phyloP scores from a whole-genome alignment of 176 grass and related monocot species.

The Leersia perrieri region DNA sequence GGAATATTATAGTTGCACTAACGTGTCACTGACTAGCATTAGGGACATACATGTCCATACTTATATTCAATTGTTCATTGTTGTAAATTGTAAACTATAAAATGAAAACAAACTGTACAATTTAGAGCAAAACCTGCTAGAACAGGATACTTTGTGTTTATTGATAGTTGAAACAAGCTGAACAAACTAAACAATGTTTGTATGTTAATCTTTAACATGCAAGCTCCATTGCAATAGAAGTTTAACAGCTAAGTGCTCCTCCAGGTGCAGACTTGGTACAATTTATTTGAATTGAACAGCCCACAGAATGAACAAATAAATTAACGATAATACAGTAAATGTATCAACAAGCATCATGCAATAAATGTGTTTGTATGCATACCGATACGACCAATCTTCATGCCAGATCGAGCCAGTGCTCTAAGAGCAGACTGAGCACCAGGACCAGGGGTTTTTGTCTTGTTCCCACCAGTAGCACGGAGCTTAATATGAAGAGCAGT shows the following conservation, averaged over 20 bases:
- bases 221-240: too few relatives aligned
- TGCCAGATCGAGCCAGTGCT: slow-evolving; percentile 49
- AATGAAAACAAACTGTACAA: background rate
- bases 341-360: background rate
- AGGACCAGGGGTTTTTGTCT: slow-evolving; percentile 47
- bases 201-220: background rate
- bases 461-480: slow-evolving; percentile 58
- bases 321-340: background rate
- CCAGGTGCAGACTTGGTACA: background rate
- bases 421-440: slow-evolving; percentile 52
- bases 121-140: background rate
- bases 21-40: too few relatives aligned
- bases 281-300: background rate
- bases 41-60: too few relatives aligned
- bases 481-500: slow-evolving; percentile 59
- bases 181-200: background rate
- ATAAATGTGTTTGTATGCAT: background rate
- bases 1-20: background rate
- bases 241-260: background rate
- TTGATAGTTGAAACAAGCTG: background rate
- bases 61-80: background rate
- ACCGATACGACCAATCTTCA: slow-evolving; percentile 71
- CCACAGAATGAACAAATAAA: background rate
- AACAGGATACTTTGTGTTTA: background rate
- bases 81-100: background rate